Base-by-base conservation (phyloP, 768 basidiomycete species). In the Phaffia australis region DNA sequence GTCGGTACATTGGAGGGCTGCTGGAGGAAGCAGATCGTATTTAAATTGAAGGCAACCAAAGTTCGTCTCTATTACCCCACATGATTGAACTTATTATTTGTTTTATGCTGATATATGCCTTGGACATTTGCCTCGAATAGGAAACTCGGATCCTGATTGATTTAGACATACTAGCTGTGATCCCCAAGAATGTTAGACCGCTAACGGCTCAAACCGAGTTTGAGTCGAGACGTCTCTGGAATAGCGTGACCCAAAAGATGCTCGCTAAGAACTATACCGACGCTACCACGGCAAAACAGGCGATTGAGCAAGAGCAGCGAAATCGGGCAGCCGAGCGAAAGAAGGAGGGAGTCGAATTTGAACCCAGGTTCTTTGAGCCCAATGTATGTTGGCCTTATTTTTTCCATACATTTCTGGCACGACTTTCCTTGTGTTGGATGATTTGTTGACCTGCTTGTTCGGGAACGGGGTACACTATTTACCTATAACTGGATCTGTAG, bases 261-360 rank as follows among this genome's bases (percentile, higher is more conserved):
- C 58, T 88, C 54, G 81, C 78, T 73, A 98, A 95, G 81, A 88
- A 93, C 73, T 99, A 83, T 77, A 81, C 83, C 27, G 89, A 93
- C 51, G 95, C 95, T 61, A 97, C 90, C 65, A 87, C 81, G 79
- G 83, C 87, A 79, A 99, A 99, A 81, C 83, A 91, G 61, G 76
- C 77, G 5, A 94, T 99, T 64, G 95, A 99, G 78, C 94, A 98
- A 81, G 66, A 63, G 73, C 95, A 98, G 80, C 79, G 95, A 60
- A 92, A 97, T 68, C 82, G 84, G 42, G 88, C 91, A 7, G 87
- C 86, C 15, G 88, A 90, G 75, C 81, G 90, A 77, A 93, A 89
- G 80, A 82, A 81, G 75, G 87, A 83, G 65, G 88, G 87, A 21
- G 75, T 83, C 35, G 81, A 83, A 70, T 89, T 89, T 75, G 79